phyloP scores from a whole-genome alignment of 2,329 filamentous ascomycete genomes.

The Aspergillus neotritici region DNA sequence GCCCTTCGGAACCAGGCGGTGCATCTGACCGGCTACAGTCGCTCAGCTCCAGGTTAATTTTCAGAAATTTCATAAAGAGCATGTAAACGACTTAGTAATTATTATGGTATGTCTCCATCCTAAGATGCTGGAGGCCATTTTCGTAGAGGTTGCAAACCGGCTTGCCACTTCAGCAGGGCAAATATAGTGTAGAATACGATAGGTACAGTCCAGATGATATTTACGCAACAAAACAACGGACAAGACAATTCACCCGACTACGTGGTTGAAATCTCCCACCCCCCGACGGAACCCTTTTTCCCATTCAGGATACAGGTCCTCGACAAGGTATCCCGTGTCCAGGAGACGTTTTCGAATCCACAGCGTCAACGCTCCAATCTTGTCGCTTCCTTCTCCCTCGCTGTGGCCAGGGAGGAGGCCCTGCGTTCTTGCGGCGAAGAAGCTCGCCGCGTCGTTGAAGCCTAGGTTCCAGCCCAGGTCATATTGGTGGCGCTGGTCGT shows the following conservation, averaged over 20 bases:
- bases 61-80: no score
- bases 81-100: no score
- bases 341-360: slow-evolving; percentile 53
- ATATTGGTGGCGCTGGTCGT: slow-evolving; percentile 49
- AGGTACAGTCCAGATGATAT: slow-evolving; percentile 4
- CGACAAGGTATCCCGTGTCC: slow-evolving; percentile 46
- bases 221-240: neutral
- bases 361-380: slow-evolving; percentile 53
- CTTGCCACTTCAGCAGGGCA: no score
- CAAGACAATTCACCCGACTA: slow-evolving; percentile 6
- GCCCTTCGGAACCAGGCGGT: no score
- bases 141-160: no score
- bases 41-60: no score
- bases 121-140: no score
- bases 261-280: slow-evolving; percentile 26
- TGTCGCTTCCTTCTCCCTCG: slow-evolving; percentile 33
- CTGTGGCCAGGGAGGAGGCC: slow-evolving; percentile 28
- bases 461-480: slow-evolving; percentile 53
- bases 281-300: slow-evolving; percentile 37
- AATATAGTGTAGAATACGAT: no score
- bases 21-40: no score
- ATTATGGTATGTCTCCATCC: no score
- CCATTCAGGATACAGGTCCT: slow-evolving; percentile 26
- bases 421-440: slow-evolving; percentile 43
- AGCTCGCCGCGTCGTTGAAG: slow-evolving; percentile 49